Percentiles rank a stretch among this genome's conserved stretches.
Evolutionary conservation across 2,329 filamentous ascomycete genomes (phyloP).

Genomic region (Ciborinia camelliae): DNA sequence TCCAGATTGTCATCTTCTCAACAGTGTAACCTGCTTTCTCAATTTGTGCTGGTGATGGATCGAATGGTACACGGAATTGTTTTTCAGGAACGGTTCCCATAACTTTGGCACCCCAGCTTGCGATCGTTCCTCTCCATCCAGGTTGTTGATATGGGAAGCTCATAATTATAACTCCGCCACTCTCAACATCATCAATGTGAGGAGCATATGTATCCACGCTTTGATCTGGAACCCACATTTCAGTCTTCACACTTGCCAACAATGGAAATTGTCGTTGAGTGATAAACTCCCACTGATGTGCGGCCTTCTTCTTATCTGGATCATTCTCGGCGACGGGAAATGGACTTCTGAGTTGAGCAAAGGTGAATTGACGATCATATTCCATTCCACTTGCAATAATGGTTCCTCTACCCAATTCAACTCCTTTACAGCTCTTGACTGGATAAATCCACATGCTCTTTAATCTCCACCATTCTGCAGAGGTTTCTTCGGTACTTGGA

Average conservation of each 20-base stretch:
- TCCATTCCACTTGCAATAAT: conserved; percentile 68
- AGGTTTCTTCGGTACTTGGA: conserved; percentile 38
- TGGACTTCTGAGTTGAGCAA: conserved; percentile 63
- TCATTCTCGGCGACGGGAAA: conserved; percentile 43
- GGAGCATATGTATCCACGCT: conserved; percentile 49
- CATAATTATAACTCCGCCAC: conserved; percentile 60
- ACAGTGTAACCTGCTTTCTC: conserved; percentile 55
- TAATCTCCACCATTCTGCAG: conserved; percentile 45
- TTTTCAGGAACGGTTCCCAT: conserved; percentile 53
- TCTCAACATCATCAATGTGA: conserved; percentile 48
- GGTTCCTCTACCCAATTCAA: conserved; percentile 65
- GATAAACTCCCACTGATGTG: conserved; percentile 64
- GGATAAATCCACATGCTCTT: conserved; percentile 79
- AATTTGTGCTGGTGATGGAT: conserved; percentile 56
- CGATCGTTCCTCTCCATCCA: conserved; percentile 48
- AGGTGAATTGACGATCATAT: conserved; percentile 79
- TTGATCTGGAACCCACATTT: conserved; percentile 67
- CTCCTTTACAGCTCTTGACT: conserved; percentile 74
- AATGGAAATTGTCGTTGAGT: conserved; percentile 67
- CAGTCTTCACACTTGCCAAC: conserved; percentile 65
- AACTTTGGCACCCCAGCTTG: conserved; percentile 50
- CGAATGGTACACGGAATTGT: conserved; percentile 64
- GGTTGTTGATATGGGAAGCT: conserved; percentile 59
- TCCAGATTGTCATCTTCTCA: conserved; percentile 64
- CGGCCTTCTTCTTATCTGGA: conserved; percentile 40